These are phyloP conservation scores for Aphelidium insulamus DNA, from an alignment of 371 early-diverging fungal species.

Conservation along the genomic window DNA sequence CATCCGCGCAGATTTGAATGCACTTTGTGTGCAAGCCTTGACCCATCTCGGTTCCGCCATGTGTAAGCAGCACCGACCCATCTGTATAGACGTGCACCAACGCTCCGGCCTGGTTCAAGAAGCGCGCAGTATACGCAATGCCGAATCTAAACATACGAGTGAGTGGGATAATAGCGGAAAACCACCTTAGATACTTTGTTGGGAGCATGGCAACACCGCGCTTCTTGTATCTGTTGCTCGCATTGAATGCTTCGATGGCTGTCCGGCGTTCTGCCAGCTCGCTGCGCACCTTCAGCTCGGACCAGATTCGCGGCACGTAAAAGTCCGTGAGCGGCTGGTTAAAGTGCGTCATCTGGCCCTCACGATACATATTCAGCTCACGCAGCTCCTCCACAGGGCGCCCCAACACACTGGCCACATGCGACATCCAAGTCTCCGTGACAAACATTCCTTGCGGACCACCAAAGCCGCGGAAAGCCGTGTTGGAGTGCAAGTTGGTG, in stretches of 20 bases:
- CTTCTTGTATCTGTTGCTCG: constrained; percentile 31
- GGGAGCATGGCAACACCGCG: constrained; percentile 43
- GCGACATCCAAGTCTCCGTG: constrained; percentile 37
- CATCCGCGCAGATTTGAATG: constrained; percentile 44
- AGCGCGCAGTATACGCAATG: constrained; percentile 32
- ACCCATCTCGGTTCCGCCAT: constrained; percentile 68
- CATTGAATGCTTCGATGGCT: constrained; percentile 33
- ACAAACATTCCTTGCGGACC: constrained; percentile 55
- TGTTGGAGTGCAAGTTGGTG: constrained; percentile 51
- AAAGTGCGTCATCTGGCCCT: constrained; percentile 38
- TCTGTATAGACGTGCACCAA: constrained; percentile 57
- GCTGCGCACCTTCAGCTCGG: constrained; percentile 19
- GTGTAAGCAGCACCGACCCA: constrained; percentile 43
- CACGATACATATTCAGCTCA: constrained; percentile 35
- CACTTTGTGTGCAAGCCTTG: constrained; percentile 62
- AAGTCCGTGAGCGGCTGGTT: constrained; percentile 32
- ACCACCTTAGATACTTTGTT: constrained; percentile 30
- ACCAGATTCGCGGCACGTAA: constrained; percentile 36
- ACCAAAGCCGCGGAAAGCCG: constrained; percentile 53
- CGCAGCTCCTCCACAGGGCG: constrained; percentile 18
- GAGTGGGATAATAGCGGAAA: neutral
- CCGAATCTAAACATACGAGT: constrained; percentile 16
- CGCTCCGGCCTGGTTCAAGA: constrained; percentile 52
- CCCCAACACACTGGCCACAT: constrained; percentile 33
- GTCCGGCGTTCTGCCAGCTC: constrained; percentile 16